phyloP scores from a whole-genome alignment of 1,139 yeast species.

The Candida glucosophila region DNA sequence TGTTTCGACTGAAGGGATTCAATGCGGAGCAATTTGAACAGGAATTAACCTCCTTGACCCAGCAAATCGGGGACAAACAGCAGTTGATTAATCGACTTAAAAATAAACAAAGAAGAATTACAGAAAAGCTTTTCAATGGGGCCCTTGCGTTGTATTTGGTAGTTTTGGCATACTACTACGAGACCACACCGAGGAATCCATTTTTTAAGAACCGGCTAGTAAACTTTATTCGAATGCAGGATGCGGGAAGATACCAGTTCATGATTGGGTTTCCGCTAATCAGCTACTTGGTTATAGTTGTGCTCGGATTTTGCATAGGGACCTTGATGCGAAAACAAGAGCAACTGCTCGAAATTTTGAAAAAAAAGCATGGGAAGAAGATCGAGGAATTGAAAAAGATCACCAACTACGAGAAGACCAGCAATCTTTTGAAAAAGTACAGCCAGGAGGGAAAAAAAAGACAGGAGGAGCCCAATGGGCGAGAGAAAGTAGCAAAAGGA shows the following conservation, averaged over 20 bases:
- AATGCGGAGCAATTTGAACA: slow-evolving; percentile 45
- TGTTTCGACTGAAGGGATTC: slow-evolving; percentile 30
- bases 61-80: slow-evolving; percentile 27
- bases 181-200: slow-evolving; percentile 12
- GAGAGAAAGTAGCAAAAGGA: slow-evolving; percentile 8
- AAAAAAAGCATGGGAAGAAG: slow-evolving; percentile 48
- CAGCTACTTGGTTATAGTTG: slow-evolving; percentile 12
- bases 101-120: slow-evolving; percentile 8
- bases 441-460: slow-evolving; percentile 22
- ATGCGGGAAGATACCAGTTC: slow-evolving; percentile 10
- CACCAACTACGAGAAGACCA: slow-evolving; percentile 74
- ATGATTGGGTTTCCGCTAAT: slow-evolving; percentile 23
- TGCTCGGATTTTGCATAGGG: slow-evolving; percentile 15
- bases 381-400: slow-evolving; percentile 68
- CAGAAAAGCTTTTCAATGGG: slow-evolving; percentile 14
- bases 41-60: slow-evolving; percentile 36
- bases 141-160: slow-evolving; percentile 23
- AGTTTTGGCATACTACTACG: slow-evolving; percentile 18
- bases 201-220: slow-evolving; percentile 11
- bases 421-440: slow-evolving; percentile 60
- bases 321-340: slow-evolving; percentile 16
- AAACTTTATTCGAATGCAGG: slow-evolving; percentile 8
- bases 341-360: slow-evolving; percentile 18
- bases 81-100: slow-evolving; percentile 17
- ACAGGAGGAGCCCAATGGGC: slow-evolving; percentile 18